These are phyloP conservation scores for Lecanosticta acicola DNA, from an alignment of 2,329 filamentous ascomycete genomes.

Conservation along the genomic window DNA sequence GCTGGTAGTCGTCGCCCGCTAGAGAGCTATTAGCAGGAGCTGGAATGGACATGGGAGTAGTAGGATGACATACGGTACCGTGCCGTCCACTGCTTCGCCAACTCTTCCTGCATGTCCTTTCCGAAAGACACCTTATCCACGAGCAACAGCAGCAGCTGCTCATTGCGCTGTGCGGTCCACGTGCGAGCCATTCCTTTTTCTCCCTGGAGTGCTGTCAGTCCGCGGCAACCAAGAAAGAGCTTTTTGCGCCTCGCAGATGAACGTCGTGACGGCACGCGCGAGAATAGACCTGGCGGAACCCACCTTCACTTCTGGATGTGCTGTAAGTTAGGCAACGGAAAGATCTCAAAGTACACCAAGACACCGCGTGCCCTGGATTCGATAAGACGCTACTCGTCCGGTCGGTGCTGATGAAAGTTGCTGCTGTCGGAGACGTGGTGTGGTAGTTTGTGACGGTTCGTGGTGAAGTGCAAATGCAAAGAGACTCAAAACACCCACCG, in stretches of 20 bases:
- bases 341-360: no score
- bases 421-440: neutral
- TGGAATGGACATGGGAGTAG: neutral
- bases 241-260: no score
- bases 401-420: no score
- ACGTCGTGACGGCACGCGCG: no score
- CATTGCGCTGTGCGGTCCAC: slow-evolving; percentile 23
- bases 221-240: no score
- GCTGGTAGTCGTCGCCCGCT: slow-evolving; percentile 14
- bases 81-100: slow-evolving; percentile 13
- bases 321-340: no score
- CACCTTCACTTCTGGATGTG: no score
- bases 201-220: no score
- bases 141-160: slow-evolving; percentile 24
- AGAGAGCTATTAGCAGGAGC: slow-evolving; percentile 3
- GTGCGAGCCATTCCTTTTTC: slow-evolving; percentile 1
- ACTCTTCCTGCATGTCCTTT: slow-evolving; percentile 2
- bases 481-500: neutral
- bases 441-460: neutral
- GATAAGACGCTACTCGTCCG: no score
- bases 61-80: slow-evolving; percentile 11
- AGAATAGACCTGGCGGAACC: no score
- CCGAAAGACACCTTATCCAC: slow-evolving; percentile 18
- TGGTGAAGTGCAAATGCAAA: neutral
- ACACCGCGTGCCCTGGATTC: no score